Conservation (phyloP, 257 asterid species). For the Solanum etuberosum region DNA sequence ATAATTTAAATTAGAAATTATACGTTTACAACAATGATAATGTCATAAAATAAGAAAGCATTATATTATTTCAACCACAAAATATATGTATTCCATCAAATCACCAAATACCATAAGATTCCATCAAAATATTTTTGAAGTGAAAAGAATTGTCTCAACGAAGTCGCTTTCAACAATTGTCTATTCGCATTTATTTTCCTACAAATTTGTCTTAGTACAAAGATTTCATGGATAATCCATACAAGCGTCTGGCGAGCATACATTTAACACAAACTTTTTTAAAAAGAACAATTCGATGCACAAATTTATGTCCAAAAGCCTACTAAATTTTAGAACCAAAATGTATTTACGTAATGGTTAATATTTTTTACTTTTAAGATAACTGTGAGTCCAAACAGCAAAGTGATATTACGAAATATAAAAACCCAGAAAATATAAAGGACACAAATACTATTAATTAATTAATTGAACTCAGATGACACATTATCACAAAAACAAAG, state of each 20-base stretch:
- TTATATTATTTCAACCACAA: not conserved
- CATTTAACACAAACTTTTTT: not conserved
- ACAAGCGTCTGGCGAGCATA: not conserved
- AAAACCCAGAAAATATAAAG: conserved; percentile 16
- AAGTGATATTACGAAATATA: not conserved
- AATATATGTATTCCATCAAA: not conserved
- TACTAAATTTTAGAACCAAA: not conserved
- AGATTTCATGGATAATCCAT: not conserved
- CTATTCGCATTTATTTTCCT: not conserved
- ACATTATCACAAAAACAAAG: not conserved
- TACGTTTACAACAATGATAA: not conserved
- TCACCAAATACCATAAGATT: not conserved
- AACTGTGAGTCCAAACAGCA: not conserved
- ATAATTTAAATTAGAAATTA: not conserved
- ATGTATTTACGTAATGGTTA: not conserved
- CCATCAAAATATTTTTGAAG: not conserved
- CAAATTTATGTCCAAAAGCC: not conserved
- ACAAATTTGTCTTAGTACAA: not conserved
- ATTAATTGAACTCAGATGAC: conserved; percentile 1
- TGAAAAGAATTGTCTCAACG: not conserved
- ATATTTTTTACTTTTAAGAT: not conserved
- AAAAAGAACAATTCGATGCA: not conserved
- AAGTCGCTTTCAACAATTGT: not conserved
- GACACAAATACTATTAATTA: conserved; percentile 4
- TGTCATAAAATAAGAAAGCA: not conserved